phyloP scores from a whole-genome alignment of 2,329 filamentous ascomycete species.

The Didymella exigua region DNA sequence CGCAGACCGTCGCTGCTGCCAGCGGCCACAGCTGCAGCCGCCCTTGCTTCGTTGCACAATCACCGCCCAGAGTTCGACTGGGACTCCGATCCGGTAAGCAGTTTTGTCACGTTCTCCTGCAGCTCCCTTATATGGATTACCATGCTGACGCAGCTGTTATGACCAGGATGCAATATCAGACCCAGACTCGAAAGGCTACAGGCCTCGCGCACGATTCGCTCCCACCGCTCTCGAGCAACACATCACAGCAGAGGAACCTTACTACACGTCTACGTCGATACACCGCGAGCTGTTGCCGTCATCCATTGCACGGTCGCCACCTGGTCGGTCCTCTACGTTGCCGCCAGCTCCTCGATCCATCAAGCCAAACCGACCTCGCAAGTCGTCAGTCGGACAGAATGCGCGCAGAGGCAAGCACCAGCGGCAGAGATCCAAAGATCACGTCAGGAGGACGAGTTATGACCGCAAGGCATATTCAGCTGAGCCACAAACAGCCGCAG shows the following conservation, averaged over 20 bases:
- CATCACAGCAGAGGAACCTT: constrained; percentile 59
- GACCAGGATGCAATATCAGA: constrained; percentile 47
- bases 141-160: constrained; percentile 31
- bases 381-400: constrained; percentile 84
- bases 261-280: constrained; percentile 59
- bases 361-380: constrained; percentile 75
- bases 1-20: constrained; percentile 67
- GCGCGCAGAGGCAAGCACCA: constrained; percentile 78
- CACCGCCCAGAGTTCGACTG: constrained; percentile 71
- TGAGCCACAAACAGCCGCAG: constrained; percentile 77
- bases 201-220: constrained; percentile 49
- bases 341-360: constrained; percentile 79
- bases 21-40: constrained; percentile 80
- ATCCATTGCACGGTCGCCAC: constrained; percentile 79
- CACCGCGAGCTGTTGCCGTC: constrained; percentile 81
- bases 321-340: constrained; percentile 84
- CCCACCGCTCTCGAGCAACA: constrained; percentile 68
- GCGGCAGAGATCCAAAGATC: constrained; percentile 77
- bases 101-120: constrained; percentile 13
- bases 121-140: constrained; percentile 10
- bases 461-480: constrained; percentile 84
- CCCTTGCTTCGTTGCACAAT: constrained; percentile 81
- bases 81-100: constrained; percentile 47
- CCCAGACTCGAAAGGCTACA: constrained; percentile 46
- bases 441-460: constrained; percentile 73